These are phyloP conservation scores for Fagopyrum tataricum DNA, from an alignment of 148 eudicot species.

Conservation along the genomic window DNA sequence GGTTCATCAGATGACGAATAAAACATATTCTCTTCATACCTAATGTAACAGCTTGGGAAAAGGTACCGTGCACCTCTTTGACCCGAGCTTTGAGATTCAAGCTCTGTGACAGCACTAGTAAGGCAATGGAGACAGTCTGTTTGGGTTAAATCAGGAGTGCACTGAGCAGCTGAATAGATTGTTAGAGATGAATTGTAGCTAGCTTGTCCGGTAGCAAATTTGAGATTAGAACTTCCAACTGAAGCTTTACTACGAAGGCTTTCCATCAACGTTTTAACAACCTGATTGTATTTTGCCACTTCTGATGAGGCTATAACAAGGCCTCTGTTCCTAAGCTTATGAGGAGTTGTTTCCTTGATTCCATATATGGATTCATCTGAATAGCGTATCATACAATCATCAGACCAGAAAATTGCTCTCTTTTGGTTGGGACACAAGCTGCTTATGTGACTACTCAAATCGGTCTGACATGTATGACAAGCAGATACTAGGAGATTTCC, in stretches of 20 bases:
- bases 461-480: neutral
- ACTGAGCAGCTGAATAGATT: neutral
- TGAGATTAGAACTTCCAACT: neutral
- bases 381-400: neutral
- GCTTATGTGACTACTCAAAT: neutral
- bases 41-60: neutral
- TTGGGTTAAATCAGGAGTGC: neutral
- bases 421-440: neutral
- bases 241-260: neutral
- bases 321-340: neutral
- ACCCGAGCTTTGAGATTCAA: neutral
- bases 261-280: neutral
- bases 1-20: neutral
- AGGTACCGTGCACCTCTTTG: neutral
- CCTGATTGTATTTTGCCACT: neutral
- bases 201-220: neutral
- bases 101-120: neutral
- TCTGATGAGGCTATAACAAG: neutral
- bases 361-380: neutral
- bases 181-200: neutral
- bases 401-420: neutral
- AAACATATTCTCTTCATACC: neutral
- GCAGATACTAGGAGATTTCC: neutral
- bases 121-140: neutral
- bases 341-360: neutral